Base-by-base conservation (phyloP, 352 stramenopile species). In the Thraustotheca clavata region DNA sequence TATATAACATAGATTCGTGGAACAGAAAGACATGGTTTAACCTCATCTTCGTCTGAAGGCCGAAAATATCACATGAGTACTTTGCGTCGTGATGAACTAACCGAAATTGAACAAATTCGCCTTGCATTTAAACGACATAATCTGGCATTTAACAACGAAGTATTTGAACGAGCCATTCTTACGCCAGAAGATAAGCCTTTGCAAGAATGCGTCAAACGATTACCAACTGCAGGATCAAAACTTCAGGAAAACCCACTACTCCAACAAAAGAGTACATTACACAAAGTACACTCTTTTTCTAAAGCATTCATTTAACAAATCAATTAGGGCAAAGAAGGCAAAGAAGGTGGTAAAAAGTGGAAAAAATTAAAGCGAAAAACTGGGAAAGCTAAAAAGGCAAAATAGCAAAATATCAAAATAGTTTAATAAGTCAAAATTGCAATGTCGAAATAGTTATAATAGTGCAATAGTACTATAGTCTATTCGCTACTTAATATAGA, bases 71-170 rank as follows among this genome's bases (percentile, higher is more conserved):
- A 69, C 4, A 76, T 73, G n/a, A 90, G 81, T 31, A 77, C 84
- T 7, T 66, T 88, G 49, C 76, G 81, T 14, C 63, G 69, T 0
- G 68, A 77, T 27, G 78, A 90, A 47, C 59, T 86, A 32, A 55
- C 77, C 22, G 81, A 90, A 36, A 31, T 90, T 26, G 77, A 87
- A 34, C 79, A 84, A 11, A 88, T 90, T 57, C 79, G 77, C 1
- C 50, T 68, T 0, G 65, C 87, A 1, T 90, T 90, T 32, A 69
- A 85, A 49, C 68, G 71, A 26, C 75, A 84, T 62, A 69, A 81
- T 16, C 65, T 90, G 36, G 47, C 60, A 3, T 75, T 87, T 27
- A 69, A 73, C 0, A n/a, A 50, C 2, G 49, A 69, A 4, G 63
- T 68, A 0, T 71, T 90, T 49, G 77, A 88, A 52, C 71, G 77